Conservation (phyloP, 129 eudicot species). For the Arctium minus region DNA sequence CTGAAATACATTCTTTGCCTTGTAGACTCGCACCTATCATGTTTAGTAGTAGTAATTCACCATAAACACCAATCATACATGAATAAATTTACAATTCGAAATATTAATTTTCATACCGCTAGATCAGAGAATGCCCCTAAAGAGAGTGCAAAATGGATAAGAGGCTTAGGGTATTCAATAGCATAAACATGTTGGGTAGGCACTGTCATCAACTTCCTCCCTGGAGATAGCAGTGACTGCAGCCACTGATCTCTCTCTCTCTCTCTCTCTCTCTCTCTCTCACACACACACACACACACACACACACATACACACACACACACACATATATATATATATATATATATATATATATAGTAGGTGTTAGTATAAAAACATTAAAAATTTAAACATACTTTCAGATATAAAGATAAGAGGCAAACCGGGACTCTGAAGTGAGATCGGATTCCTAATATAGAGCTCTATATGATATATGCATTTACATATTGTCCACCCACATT, state of each 20-base stretch:
- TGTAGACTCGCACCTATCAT: conserved; percentile 67
- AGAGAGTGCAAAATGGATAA: conserved; percentile 82
- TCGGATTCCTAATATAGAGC: conserved; percentile 69
- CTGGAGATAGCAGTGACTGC: conserved; percentile 70
- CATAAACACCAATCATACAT: not conserved
- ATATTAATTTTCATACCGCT: conserved; percentile 42
- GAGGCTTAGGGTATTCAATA: conserved; percentile 82
- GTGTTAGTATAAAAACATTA: too few species aligned
- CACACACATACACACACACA: too few species aligned
- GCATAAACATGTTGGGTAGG: conserved; percentile 46
- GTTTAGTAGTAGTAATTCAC: not conserved
- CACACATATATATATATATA: too few species aligned
- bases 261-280: too few species aligned
- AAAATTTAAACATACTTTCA: not conserved
- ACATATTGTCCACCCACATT: conserved; percentile 68
- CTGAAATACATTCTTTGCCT: conserved; percentile 54
- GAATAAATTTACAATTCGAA: not conserved
- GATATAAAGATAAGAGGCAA: conserved; percentile 13
- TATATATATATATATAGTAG: too few species aligned
- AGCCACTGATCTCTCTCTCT: too few species aligned
- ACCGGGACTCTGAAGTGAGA: conserved; percentile 80
- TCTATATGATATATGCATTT: conserved; percentile 71
- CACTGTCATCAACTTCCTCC: conserved; percentile 62
- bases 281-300: too few species aligned
- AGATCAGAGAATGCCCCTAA: conserved; percentile 77